Conservation (phyloP, 2,329 filamentous ascomycete species). For the Apiospora koreana region DNA sequence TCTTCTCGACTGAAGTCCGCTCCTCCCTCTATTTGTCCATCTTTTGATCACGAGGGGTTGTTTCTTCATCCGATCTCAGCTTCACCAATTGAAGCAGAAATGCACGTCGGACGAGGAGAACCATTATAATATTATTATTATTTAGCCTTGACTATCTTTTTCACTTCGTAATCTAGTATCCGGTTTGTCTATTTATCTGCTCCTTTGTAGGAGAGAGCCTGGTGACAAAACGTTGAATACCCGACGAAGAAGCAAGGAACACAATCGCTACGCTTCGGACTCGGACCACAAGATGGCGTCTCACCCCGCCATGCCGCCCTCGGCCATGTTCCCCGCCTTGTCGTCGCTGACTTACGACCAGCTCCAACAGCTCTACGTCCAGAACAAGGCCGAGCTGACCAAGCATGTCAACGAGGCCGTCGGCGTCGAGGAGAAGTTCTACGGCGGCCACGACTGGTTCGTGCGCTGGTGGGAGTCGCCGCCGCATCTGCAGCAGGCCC, state of each 20-base stretch:
- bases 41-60: not conserved
- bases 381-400: constrained; percentile 23
- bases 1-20: not conserved
- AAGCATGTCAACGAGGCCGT: constrained; percentile 21
- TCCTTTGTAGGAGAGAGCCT: not conserved
- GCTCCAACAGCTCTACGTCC: constrained; percentile 18
- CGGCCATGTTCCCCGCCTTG: not conserved
- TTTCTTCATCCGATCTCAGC: not conserved
- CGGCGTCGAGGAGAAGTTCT: constrained; percentile 17
- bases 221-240: not conserved
- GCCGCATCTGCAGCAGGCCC: not conserved
- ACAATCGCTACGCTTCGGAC: not conserved
- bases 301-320: not conserved
- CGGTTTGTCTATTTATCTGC: not conserved
- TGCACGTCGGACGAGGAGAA: not conserved
- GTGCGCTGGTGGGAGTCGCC: constrained; percentile 18
- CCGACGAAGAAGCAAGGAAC: not conserved
- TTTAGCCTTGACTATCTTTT: not conserved
- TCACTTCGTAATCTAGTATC: not conserved
- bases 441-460: constrained; percentile 19
- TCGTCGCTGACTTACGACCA: constrained; percentile 10
- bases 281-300: not conserved
- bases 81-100: not conserved
- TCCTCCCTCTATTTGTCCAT: not conserved
- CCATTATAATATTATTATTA: not conserved